Base-by-base conservation (phyloP, 768 basidiomycete species). In the Tylopilus sp. region DNA sequence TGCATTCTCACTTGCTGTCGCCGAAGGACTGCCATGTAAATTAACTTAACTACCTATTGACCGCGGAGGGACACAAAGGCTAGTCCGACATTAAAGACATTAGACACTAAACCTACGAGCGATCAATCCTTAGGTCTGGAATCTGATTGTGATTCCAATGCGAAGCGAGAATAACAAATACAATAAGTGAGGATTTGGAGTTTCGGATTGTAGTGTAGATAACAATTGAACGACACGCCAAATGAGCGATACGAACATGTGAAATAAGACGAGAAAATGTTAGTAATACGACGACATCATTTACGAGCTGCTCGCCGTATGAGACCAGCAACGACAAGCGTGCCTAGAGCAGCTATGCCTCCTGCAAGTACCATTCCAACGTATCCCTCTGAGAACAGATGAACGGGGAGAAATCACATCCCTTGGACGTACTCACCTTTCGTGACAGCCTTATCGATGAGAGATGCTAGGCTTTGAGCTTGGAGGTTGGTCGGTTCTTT, bases 281-380 rank as follows among this genome's bases (percentile, higher is more conserved):
- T 48, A 59, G 66, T 38, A 45, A 29, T 41, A 53, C 31, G 34
- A 36, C 41, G 10, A 51, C 45, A 47, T 71, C 51, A 73, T 70
- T 62, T 81, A 71, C 79, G 79, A 57, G 69, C 63, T 70, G 89
- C 86, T 82, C 89, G 89, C 84, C 91, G 88, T 82, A 93, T 78
- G 65, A 92, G 75, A 73, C 82, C 75, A 67, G 89, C 87, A 50
- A 92, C 53, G 53, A 88, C 68, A 44, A 92, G 70, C 28, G 88
- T 84, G 47, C 92, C 89, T 21, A 96, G 63, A 14, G 96, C 94
- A 14, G 90, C 93, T 37, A 82, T 87, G 50, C 94, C 92, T 46
- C 95, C 95, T 19, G 86, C 92, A 38, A 99, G 78, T 14, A 94
- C 97, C 87, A 99, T 93, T 43, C 97, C 97, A 45, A 98, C 91